Evolutionary conservation across 495 filamentous ascomycete genomes (phyloP).

Genomic region (Podospora anserina): DNA sequence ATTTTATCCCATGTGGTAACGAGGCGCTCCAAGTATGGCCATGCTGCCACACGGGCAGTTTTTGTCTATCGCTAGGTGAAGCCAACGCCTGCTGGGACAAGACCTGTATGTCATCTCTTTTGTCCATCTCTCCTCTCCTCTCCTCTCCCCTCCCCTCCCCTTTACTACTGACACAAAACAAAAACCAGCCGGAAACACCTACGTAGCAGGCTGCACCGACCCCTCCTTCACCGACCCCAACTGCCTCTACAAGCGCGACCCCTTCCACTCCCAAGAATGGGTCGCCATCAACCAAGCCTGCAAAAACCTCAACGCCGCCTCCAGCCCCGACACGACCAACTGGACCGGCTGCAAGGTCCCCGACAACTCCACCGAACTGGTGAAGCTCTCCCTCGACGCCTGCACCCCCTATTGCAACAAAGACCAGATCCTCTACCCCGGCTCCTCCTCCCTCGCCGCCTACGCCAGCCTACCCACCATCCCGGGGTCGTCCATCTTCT

Average conservation of each 20-base stretch:
- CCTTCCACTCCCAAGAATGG: slow-evolving; percentile 25
- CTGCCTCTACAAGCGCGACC: slow-evolving; percentile 19
- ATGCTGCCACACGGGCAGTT: slow-evolving; percentile 22
- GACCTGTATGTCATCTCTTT: slow-evolving; percentile 13
- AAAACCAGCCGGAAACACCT: slow-evolving; percentile 23
- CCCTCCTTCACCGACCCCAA: slow-evolving; percentile 23
- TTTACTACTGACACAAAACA: background rate
- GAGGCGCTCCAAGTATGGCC: slow-evolving; percentile 20
- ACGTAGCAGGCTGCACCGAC: slow-evolving; percentile 27
- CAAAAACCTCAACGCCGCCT: slow-evolving; percentile 18
- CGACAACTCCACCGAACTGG: slow-evolving; percentile 18
- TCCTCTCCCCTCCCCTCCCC: background rate
- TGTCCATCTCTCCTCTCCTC: no score
- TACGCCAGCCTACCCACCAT: slow-evolving; percentile 21
- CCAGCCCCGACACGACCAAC: slow-evolving; percentile 9
- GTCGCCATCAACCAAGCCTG: slow-evolving; percentile 27
- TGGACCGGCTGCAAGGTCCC: slow-evolving; percentile 23
- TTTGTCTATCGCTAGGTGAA: slow-evolving; percentile 21
- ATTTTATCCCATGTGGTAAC: slow-evolving; percentile 24
- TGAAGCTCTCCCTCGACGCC: slow-evolving; percentile 22
- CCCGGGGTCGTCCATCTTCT: slow-evolving; percentile 23
- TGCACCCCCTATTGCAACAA: slow-evolving; percentile 24
- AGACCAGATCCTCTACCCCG: slow-evolving; percentile 19
- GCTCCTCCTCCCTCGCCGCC: slow-evolving; percentile 20
- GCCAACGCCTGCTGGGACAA: slow-evolving; percentile 24